These are phyloP conservation scores for Kazachstania kunashirensis DNA, from an alignment of 805 yeast species.

Conservation along the genomic window DNA sequence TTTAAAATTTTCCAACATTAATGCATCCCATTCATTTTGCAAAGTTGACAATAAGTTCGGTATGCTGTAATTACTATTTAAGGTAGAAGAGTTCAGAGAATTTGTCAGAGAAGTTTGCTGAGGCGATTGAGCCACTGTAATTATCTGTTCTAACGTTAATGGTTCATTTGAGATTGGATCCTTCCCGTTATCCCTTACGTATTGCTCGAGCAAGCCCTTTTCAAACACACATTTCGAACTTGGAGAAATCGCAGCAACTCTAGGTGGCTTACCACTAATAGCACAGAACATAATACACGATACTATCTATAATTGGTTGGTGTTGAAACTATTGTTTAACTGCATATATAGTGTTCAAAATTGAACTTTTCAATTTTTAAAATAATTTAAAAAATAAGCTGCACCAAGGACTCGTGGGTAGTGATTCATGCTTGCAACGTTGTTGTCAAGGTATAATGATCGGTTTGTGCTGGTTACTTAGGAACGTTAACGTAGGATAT, in stretches of 20 bases:
- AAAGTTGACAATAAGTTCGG: slow-evolving; percentile 68
- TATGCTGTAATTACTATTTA: slow-evolving; percentile 38
- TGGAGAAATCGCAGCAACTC: slow-evolving; percentile 68
- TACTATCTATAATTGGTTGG: no score
- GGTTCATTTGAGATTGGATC: slow-evolving; percentile 73
- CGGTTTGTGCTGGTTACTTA: no score
- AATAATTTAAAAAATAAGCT: no score
- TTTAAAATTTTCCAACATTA: slow-evolving; percentile 70
- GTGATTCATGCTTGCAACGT: no score
- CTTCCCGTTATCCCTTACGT: slow-evolving; percentile 50
- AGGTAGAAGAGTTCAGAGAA: slow-evolving; percentile 36
- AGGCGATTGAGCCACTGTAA: slow-evolving; percentile 32
- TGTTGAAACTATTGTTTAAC: no score
- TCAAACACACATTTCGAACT: slow-evolving; percentile 67
- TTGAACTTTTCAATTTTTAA: no score
- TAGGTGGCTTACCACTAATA: slow-evolving; percentile 61
- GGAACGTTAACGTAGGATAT: no score
- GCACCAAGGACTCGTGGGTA: no score
- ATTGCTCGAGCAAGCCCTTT: slow-evolving; percentile 45
- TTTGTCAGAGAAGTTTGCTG: slow-evolving; percentile 21
- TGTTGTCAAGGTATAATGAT: no score
- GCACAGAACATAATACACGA: slow-evolving; percentile 28
- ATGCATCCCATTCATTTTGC: slow-evolving; percentile 85
- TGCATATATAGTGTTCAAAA: no score
- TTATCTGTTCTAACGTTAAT: slow-evolving; percentile 46